Conservation (phyloP, 1,284 basidiomycete genomes). For the Xerocomus cyaneibrunnescens region DNA sequence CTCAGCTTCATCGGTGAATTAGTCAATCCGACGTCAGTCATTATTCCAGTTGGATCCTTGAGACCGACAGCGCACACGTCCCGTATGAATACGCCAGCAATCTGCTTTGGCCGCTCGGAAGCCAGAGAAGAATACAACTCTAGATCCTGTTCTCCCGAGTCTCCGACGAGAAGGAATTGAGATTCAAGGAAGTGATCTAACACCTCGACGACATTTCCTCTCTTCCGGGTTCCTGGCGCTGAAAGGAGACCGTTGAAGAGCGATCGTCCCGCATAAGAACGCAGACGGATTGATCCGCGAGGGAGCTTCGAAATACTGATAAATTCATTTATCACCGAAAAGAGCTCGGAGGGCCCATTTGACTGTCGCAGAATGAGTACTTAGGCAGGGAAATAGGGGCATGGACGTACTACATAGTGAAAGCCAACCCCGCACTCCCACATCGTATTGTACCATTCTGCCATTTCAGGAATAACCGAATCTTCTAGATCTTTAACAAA, state of each 20-base stretch:
- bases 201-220: conserved; percentile 72
- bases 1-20: conserved; percentile 16
- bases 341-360: conserved; percentile 87
- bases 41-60: conserved; percentile 58
- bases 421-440: conserved; percentile 71
- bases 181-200: conserved; percentile 75
- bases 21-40: conserved; percentile 28
- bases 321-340: conserved; percentile 79
- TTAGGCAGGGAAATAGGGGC: conserved; percentile 1
- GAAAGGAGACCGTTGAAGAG: conserved; percentile 75
- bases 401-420: conserved; percentile 76
- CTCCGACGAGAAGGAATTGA: conserved; percentile 82
- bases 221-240: conserved; percentile 78
- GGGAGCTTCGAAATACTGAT: conserved; percentile 62
- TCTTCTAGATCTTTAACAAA: conserved; percentile 78
- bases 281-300: conserved; percentile 14
- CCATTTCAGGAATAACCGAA: conserved; percentile 82
- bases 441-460: conserved; percentile 76
- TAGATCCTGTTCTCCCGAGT: conserved; percentile 87
- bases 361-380: conserved; percentile 51
- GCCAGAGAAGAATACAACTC: conserved; percentile 80
- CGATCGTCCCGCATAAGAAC: conserved; percentile 74
- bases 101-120: conserved; percentile 60
- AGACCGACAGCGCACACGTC: conserved; percentile 56
- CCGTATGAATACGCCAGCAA: conserved; percentile 75